These are phyloP conservation scores for Candida cerambycidarum DNA, from an alignment of 805 yeast species.

Conservation along the genomic window DNA sequence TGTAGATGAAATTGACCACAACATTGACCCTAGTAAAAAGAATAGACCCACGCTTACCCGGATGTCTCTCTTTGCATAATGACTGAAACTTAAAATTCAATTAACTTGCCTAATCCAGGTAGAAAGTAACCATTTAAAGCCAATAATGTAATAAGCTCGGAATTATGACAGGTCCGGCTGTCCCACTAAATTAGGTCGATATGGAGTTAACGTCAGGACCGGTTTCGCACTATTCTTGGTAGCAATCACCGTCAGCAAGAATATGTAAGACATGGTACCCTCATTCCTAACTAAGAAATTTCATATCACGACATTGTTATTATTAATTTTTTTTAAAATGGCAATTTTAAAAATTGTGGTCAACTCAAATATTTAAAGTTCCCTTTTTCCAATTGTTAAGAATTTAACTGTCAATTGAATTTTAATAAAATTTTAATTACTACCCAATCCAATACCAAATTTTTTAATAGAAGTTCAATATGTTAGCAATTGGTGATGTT, in stretches of 20 bases:
- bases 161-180: neutral
- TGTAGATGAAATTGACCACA: no score
- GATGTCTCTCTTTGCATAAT: constrained; percentile 3
- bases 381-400: constrained; percentile 6
- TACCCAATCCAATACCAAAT: neutral
- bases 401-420: constrained; percentile 1
- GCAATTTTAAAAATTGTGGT: constrained; percentile 8
- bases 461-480: constrained; percentile 16
- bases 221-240: neutral
- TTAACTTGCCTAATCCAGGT: constrained; percentile 4
- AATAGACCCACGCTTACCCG: neutral
- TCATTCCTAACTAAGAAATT: constrained; percentile 5
- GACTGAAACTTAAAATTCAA: constrained; percentile 3
- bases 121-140: constrained; percentile 4
- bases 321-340: constrained; percentile 8
- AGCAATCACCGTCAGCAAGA: neutral
- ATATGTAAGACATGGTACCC: neutral
- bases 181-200: neutral
- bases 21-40: no score
- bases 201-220: neutral
- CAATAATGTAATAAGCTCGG: neutral
- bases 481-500: constrained; percentile 73
- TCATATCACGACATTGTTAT: constrained; percentile 7
- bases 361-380: constrained; percentile 7
- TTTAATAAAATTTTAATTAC: neutral